Evolutionary conservation across 2,329 filamentous ascomycete species (phyloP), one percentile per base, ranked within the genome.

Genomic region (Apiospora koreana): DNA sequence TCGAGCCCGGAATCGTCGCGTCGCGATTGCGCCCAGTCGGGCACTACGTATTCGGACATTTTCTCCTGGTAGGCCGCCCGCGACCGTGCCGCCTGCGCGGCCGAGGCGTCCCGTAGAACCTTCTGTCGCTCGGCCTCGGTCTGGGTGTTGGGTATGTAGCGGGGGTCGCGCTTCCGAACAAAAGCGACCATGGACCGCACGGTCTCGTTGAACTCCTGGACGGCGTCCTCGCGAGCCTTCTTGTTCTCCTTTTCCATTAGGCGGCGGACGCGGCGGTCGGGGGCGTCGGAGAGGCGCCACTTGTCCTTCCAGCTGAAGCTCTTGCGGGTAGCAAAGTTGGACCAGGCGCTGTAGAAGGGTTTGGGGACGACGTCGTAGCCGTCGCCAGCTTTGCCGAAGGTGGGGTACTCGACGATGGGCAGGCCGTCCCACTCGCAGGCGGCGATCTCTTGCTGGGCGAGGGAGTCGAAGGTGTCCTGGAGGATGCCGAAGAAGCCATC

Each of bases 171-270:
- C 83, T 97, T 98, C 74, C 94, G 91, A 21, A 95, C 92, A 81
- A 98, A 98, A 1, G 91, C 87, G 2, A 98, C 92, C 16, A 99
- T 86, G 8, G 94, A 93, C 70, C 94, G 86, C 41, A 99, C 94
- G 3, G 94, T 93, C 72, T 97, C 94, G 80, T 98, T 98, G 83
- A 97, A 98, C 74, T 97, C 93, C 69, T 92, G 89, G 14, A 93
- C 89, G 2, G 91, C 94, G 68, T 95, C 93, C 25, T 98, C 95
- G 68, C 96, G 89, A 31, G 92, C 82, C 73, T 92, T 93, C 75
- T 91, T 93, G 80, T 99, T 99, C 79, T 98, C 95, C 81, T 97
- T 98, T 79, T 98, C 96, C 91, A 98, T 97, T 48, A 94, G 77
- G 42, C 96, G 89, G 68, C 95, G 90, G 21, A 94, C 86, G 46